Base-by-base conservation (phyloP, 2,329 filamentous ascomycete species). In the Aspergillus caelatus region DNA sequence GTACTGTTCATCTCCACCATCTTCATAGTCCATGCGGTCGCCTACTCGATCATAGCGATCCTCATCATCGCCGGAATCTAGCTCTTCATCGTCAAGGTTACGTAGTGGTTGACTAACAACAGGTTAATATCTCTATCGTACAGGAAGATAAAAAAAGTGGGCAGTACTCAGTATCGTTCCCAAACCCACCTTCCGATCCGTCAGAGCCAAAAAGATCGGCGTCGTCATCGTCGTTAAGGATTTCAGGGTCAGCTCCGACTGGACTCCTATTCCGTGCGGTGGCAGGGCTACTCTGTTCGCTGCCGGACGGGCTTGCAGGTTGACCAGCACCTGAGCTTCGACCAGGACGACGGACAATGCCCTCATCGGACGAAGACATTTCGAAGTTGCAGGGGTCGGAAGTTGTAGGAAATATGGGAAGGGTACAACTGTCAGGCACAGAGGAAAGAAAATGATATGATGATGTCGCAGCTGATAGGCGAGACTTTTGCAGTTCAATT, bases 61-160 rank as follows among this genome's bases (percentile, higher is more conserved):
- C 65, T 85, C 81, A 68, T 89, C 87, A 69, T 89, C 87, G 50
- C 85, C 87, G 12, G 87, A 89, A 71, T 89, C 87, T 45, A 89
- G 81, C 59, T 88, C 85, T 65, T 85, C 82, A 71, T 89, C 87
- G 62, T 89, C 85, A 14, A 89, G 79, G 65, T 79, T 81, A 63
- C 84, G 83, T 62, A 77, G 70, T 34, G 69, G 68, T 62, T 62
- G 71, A 57, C 78, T 80, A 55, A 19, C 23, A 32, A 32, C 43
- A 41, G 23, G 53, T 72, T 62, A 74, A 69, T 60, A 52, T 61
- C 21, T 46, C 26, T 62, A 19, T 16, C 53, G 28, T 41, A 32
- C 19, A 3, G 21, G 30, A 16, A 16, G n/a, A 26, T 48, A 23
- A 53, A 34, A 45, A 26, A 21, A 53, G 34, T 23, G 34, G 50